Percentiles rank a stretch among this genome's conserved stretches.
These are phyloP conservation scores for Catharanthus roseus DNA, from an alignment of 257 asterid species.

Conservation along the genomic window DNA sequence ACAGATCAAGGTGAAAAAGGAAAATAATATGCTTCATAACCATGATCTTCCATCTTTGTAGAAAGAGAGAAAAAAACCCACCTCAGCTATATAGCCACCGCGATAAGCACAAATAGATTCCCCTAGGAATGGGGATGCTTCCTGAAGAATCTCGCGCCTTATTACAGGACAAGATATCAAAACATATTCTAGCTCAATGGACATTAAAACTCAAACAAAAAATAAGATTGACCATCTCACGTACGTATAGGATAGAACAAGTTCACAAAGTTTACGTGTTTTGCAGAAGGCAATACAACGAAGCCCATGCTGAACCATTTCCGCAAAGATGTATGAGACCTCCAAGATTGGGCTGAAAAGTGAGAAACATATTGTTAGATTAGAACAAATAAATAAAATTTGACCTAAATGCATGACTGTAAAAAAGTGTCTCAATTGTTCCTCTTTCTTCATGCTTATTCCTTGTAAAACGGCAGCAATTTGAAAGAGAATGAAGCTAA, in stretches of 20 bases:
- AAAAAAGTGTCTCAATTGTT: neutral
- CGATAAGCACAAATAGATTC: slow-evolving; percentile 69
- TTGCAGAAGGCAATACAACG: slow-evolving; percentile 95
- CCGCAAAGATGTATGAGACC: slow-evolving; percentile 78
- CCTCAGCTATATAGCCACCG: slow-evolving; percentile 91
- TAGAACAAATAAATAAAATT: neutral
- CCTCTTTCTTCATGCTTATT: neutral
- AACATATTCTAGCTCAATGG: slow-evolving; percentile 15
- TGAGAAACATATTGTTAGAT: slow-evolving; percentile 4
- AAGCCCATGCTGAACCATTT: slow-evolving; percentile 94
- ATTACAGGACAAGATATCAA: slow-evolving; percentile 24
- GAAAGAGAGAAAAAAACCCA: slow-evolving; percentile 26
- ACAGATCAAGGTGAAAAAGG: neutral
- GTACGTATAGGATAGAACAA: slow-evolving; percentile 86
- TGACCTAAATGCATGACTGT: neutral
- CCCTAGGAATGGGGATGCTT: slow-evolving; percentile 62
- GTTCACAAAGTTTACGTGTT: slow-evolving; percentile 96
- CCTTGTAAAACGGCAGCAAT: neutral
- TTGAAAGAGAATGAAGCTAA: slow-evolving; percentile 4
- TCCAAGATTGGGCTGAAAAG: slow-evolving; percentile 87
- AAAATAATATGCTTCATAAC: neutral
- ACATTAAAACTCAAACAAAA: slow-evolving; percentile 17
- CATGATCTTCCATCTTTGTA: neutral
- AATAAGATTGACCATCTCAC: slow-evolving; percentile 26
- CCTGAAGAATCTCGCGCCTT: slow-evolving; percentile 86